A percentile compares a stretch with the other conserved stretches of the same genome.
Evolutionary conservation across 1,284 basidiomycete genomes (phyloP).

Genomic region (Termitomyces sp.): DNA sequence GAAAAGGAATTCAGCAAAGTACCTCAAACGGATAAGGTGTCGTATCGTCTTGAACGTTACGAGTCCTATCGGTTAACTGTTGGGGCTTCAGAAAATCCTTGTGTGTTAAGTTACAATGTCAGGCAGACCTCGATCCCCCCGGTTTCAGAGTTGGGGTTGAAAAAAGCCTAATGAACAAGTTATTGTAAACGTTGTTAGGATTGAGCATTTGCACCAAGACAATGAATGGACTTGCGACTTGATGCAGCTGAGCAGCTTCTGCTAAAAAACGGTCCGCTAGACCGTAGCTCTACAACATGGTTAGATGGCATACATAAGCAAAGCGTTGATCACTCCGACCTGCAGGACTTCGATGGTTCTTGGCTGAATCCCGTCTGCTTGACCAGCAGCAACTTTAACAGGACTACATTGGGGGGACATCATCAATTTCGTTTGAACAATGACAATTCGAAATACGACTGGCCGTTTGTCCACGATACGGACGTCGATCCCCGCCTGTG

Average conservation of each 20-base stretch:
- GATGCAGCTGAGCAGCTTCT: slow-evolving; percentile 66
- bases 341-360: slow-evolving; percentile 75
- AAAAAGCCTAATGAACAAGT: slow-evolving; percentile 51
- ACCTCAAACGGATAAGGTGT: slow-evolving; percentile 68
- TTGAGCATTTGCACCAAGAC: not conserved
- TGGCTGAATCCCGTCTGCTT: slow-evolving; percentile 77
- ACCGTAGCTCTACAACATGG: slow-evolving; percentile 57
- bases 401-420: slow-evolving; percentile 40
- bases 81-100: not conserved
- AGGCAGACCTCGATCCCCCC: slow-evolving; percentile 56
- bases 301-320: not conserved
- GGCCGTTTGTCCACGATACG: slow-evolving; percentile 65
- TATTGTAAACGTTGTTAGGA: not conserved
- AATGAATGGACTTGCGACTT: slow-evolving; percentile 42
- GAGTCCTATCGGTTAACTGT: slow-evolving; percentile 55
- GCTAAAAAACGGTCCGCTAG: slow-evolving; percentile 58
- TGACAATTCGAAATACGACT: slow-evolving; percentile 10
- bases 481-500: slow-evolving; percentile 54
- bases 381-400: slow-evolving; percentile 56
- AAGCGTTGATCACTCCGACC: slow-evolving; percentile 29
- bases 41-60: slow-evolving; percentile 52
- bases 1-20: not conserved
- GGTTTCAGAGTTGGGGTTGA: slow-evolving; percentile 51
- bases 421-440: not conserved
- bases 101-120: not conserved